These are phyloP conservation scores for Neurospora sp. DNA, from an alignment of 495 filamentous ascomycete species.

Conservation along the genomic window DNA sequence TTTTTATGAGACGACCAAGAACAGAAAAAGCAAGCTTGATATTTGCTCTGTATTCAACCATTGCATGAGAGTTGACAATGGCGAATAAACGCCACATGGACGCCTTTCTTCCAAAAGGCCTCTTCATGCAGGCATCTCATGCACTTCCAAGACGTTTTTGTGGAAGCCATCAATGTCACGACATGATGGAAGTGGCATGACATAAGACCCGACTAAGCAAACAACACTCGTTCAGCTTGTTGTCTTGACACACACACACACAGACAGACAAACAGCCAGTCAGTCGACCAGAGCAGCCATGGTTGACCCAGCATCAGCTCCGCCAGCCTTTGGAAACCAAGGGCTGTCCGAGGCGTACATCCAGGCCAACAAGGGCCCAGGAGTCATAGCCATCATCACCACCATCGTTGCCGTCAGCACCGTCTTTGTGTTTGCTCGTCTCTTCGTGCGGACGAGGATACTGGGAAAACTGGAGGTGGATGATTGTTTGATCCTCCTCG, in stretches of 20 bases:
- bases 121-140: neutral
- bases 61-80: neutral
- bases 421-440: slow-evolving; percentile 17
- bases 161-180: neutral
- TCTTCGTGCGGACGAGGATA: slow-evolving; percentile 13
- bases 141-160: neutral
- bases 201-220: neutral
- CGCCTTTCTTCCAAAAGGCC: neutral
- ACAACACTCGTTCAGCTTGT: neutral
- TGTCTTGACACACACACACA: too few relatives aligned
- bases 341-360: neutral
- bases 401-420: slow-evolving; percentile 11
- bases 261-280: neutral
- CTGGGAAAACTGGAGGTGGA: slow-evolving; percentile 15
- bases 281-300: neutral
- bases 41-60: neutral
- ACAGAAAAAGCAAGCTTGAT: neutral
- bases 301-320: neutral
- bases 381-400: slow-evolving; percentile 4
- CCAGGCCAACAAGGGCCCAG: slow-evolving; percentile 10
- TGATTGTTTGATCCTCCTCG: slow-evolving; percentile 12
- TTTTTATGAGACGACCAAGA: neutral
- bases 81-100: neutral
- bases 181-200: neutral
- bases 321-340: neutral